Percentiles rank a stretch among this genome's conserved stretches.
Evolutionary conservation across 306 rosid genomes (phyloP).

Genomic region (Sicyos baderoa): DNA sequence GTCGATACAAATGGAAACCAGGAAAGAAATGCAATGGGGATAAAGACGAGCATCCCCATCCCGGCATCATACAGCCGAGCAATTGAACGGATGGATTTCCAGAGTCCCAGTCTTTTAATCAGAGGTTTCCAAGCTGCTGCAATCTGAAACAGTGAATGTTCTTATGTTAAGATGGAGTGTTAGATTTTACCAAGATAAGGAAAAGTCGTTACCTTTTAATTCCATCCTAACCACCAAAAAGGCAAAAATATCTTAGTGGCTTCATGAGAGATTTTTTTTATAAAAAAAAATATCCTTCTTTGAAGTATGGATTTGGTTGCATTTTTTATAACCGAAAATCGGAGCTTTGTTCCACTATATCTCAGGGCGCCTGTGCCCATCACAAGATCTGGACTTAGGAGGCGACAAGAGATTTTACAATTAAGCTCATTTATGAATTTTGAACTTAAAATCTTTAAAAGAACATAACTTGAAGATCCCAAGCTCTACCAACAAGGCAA

Average conservation of each 20-base stretch:
- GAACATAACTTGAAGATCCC: too few relatives aligned
- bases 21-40: constrained; percentile 68
- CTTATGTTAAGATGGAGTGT: constrained; percentile 1
- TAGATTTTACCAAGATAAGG: background rate
- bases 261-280: background rate
- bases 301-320: background rate
- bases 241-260: background rate
- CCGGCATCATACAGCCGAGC: constrained; percentile 87
- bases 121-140: constrained; percentile 88
- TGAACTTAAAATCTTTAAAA: too few relatives aligned
- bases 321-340: too few relatives aligned
- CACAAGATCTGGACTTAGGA: too few relatives aligned
- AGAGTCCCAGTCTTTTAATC: constrained; percentile 58
- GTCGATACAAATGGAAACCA: constrained; percentile 96
- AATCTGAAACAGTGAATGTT: constrained; percentile 42
- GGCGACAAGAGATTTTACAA: too few relatives aligned
- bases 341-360: too few relatives aligned
- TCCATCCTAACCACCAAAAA: background rate
- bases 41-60: constrained; percentile 85
- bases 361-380: too few relatives aligned
- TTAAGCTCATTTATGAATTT: too few relatives aligned
- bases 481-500: too few relatives aligned
- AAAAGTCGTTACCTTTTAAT: background rate
- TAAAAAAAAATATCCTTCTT: background rate
- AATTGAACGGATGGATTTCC: constrained; percentile 78